Conservation (phyloP, 169 alveolate genomes). For the Besnoitia besnoiti region DNA sequence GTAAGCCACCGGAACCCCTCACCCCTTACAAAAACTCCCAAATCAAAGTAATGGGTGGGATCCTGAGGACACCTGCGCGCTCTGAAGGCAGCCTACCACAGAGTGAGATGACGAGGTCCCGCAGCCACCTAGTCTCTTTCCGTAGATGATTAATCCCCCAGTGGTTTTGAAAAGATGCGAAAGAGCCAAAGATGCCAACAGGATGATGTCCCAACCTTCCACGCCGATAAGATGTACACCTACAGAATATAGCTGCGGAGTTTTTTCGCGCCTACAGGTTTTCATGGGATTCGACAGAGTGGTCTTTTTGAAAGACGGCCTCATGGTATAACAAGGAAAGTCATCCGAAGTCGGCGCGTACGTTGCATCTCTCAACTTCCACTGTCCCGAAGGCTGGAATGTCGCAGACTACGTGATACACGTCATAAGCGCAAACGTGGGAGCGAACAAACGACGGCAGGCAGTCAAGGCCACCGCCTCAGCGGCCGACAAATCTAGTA, state of each 20-base stretch:
- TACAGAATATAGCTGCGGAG: no score
- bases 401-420: slow-evolving; percentile 76
- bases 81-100: no score
- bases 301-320: slow-evolving; percentile 78
- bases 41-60: not conserved
- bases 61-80: not conserved
- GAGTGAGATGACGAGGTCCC: no score
- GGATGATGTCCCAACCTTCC: no score
- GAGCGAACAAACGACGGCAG: slow-evolving; percentile 13
- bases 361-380: slow-evolving; percentile 67
- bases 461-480: not conserved
- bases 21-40: not conserved
- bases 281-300: slow-evolving; percentile 78
- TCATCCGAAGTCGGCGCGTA: slow-evolving; percentile 70
- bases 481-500: not conserved
- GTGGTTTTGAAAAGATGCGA: no score
- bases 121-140: no score
- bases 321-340: slow-evolving; percentile 79
- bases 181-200: no score
- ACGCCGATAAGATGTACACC: no score
- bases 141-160: not conserved
- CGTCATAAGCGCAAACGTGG: slow-evolving; percentile 48
- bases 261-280: slow-evolving; percentile 60
- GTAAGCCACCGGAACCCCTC: not conserved
- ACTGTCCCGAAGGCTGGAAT: slow-evolving; percentile 75